Evolutionary conservation across 2,329 filamentous ascomycete species (phyloP).

Genomic region (Colletotrichum lentis): DNA sequence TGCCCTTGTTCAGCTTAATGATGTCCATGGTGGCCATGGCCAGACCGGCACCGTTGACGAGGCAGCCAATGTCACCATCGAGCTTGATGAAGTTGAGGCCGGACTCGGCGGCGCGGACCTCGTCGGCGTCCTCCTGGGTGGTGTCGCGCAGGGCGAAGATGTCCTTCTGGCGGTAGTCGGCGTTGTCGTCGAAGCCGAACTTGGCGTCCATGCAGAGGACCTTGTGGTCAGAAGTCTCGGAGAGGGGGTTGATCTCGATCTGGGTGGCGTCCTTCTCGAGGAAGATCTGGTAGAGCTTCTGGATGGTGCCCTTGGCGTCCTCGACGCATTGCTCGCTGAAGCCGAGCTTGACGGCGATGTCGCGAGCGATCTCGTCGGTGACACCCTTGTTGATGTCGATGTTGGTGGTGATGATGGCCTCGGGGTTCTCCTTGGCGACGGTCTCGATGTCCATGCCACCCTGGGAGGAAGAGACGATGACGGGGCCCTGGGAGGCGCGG

Average conservation of each 20-base stretch:
- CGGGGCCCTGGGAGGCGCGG: constrained; percentile 85
- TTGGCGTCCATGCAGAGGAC: constrained; percentile 99
- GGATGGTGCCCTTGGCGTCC: constrained; percentile 93
- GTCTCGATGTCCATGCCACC: constrained; percentile 99
- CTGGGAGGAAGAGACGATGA: constrained; percentile 97
- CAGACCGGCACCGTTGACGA: constrained; percentile 98
- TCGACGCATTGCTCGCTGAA: constrained; percentile 98
- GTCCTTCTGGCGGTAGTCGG: constrained; percentile 97
- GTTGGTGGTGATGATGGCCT: constrained; percentile 92
- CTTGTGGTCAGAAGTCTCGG: constrained; percentile 97
- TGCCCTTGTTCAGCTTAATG: constrained; percentile 98
- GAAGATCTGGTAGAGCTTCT: constrained; percentile 99
- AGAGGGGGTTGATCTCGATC: constrained; percentile 99
- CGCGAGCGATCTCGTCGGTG: constrained; percentile 91
- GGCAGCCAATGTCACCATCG: constrained; percentile 97
- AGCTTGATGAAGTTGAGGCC: constrained; percentile 99
- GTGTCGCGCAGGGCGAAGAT: constrained; percentile 93
- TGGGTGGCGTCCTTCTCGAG: constrained; percentile 98
- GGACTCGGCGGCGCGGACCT: constrained; percentile 91
- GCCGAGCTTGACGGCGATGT: constrained; percentile 89
- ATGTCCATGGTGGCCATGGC: constrained; percentile 99
- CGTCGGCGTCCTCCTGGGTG: constrained; percentile 94
- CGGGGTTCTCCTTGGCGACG: constrained; percentile 96
- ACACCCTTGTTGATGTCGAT: constrained; percentile 95
- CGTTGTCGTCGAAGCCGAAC: constrained; percentile 98